Evolutionary conservation across 192 early-diverging fungal species (phyloP), one percentile per base, ranked within the genome.

Genomic region (Paraglomus occultum): DNA sequence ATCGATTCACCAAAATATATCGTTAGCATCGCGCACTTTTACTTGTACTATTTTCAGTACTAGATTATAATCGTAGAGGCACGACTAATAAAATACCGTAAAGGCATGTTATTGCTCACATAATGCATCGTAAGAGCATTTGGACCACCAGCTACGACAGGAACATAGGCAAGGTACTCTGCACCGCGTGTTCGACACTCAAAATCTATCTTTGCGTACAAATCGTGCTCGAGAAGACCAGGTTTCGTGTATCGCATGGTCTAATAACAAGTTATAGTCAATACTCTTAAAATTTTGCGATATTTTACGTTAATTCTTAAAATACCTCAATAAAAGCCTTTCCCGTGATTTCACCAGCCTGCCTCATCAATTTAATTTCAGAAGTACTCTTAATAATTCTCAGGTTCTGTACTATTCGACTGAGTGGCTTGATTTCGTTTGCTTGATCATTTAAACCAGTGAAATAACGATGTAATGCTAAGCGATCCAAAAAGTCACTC

Each of bases 81-180:
- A 42, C 38, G 38, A n/a, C 5, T 71, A 23, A n/a, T 18, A 9
- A 57, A 67, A 57, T 76, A 84, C 77, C 75, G 74, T 51, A 90
- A 54, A 14, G 76, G 61, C 73, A 85, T 82, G 53, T 91, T 84
- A 75, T 99, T 99, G 63, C 88, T 80, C 42, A 97, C 95, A 80
- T 99, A 99, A 74, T 99, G 97, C 85, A 99, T 83, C 14, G 88
- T 89, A 67, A 96, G 73, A 8, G 95, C 95, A 72, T 97, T 97
- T 51, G 82, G 79, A 42, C 95, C 97, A 8, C 91, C 86, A 0
- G 95, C 97, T 18, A 99, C 93, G 5, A 99, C 97, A 2, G 97
- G 97, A 18, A 99, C 93, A 77, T 99, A 99, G 14, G 93, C 91
- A 23, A 94, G 77, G 44, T 85, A 82, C 43, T 80, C 82, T 1